Conservation (phyloP, 305 asterid genomes). For the Plantago lanceolata region DNA sequence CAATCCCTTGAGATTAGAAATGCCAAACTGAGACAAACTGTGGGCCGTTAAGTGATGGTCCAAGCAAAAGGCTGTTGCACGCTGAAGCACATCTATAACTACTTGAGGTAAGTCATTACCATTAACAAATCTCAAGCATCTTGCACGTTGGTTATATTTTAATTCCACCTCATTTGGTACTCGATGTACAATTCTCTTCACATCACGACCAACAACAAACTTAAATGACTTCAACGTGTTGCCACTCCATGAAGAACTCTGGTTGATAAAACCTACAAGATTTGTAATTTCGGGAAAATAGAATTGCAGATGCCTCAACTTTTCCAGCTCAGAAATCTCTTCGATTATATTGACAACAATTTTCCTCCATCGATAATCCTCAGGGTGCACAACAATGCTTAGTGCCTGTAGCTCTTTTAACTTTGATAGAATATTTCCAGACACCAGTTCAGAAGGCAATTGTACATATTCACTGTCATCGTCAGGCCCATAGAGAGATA, state of each 20-base stretch:
- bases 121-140: conserved; percentile 27
- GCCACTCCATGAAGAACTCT: conserved; percentile 16
- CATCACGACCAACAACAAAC: conserved; percentile 24
- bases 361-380: conserved; percentile 25
- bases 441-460: conserved; percentile 19
- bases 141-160: conserved; percentile 12
- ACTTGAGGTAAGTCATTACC: conserved; percentile 10
- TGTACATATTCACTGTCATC: conserved; percentile 23
- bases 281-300: conserved; percentile 22
- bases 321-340: conserved; percentile 20
- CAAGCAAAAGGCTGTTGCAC: conserved; percentile 25
- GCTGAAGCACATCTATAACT: conserved; percentile 16
- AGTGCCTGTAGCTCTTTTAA: conserved; percentile 16
- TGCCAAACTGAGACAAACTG: conserved; percentile 23
- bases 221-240: conserved; percentile 6
- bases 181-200: conserved; percentile 20
- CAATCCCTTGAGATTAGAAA: conserved; percentile 18
- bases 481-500: conserved; percentile 30
- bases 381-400: conserved; percentile 27
- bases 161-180: conserved; percentile 24
- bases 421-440: conserved; percentile 19
- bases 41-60: conserved; percentile 25
- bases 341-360: conserved; percentile 1
- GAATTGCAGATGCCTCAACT: conserved; percentile 24
- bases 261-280: conserved; percentile 13